Conservation (phyloP, 305 asterid genomes). For the Plantago coronopus region DNA sequence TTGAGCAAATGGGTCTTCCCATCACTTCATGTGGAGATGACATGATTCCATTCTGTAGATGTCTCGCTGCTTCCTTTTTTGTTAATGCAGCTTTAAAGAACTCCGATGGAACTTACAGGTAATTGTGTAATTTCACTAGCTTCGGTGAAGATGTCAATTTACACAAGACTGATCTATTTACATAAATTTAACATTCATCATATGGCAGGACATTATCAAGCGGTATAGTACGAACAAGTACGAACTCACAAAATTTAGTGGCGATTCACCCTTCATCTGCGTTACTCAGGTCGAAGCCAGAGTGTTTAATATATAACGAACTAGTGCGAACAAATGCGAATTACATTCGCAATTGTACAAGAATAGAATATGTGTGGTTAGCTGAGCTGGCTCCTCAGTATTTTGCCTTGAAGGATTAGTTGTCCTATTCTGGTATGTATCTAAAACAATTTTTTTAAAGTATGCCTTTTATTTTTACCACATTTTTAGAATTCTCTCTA, state of each 20-base stretch:
- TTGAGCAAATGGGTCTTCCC: conserved; percentile 73
- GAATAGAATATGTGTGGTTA: conserved; percentile 82
- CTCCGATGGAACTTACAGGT: conserved; percentile 44
- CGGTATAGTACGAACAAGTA: too few relatives aligned
- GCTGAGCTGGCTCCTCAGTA: conserved; percentile 88
- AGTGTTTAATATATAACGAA: conserved; percentile 71
- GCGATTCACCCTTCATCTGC: conserved; percentile 91
- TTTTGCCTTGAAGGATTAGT: conserved; percentile 52
- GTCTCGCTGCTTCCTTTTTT: conserved; percentile 87
- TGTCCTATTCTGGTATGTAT: conserved; percentile 3
- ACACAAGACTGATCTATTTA: background rate
- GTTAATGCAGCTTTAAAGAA: conserved; percentile 91
- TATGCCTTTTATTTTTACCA: too few relatives aligned
- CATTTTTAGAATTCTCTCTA: too few relatives aligned
- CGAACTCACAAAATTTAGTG: too few relatives aligned
- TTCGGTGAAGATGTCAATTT: conserved; percentile 13
- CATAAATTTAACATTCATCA: conserved; percentile 15
- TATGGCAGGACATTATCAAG: conserved; percentile 72
- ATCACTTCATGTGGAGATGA: conserved; percentile 86
- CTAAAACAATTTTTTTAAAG: background rate
- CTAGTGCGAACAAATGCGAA: conserved; percentile 63
- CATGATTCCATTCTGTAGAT: conserved; percentile 60
- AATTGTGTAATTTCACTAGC: background rate
- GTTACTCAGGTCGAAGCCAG: conserved; percentile 67
- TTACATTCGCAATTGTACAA: conserved; percentile 67